A percentile compares a stretch with the other conserved stretches of the same genome.
phyloP scores from a whole-genome alignment of 345 rosid genomes.

The Salix purpurea region DNA sequence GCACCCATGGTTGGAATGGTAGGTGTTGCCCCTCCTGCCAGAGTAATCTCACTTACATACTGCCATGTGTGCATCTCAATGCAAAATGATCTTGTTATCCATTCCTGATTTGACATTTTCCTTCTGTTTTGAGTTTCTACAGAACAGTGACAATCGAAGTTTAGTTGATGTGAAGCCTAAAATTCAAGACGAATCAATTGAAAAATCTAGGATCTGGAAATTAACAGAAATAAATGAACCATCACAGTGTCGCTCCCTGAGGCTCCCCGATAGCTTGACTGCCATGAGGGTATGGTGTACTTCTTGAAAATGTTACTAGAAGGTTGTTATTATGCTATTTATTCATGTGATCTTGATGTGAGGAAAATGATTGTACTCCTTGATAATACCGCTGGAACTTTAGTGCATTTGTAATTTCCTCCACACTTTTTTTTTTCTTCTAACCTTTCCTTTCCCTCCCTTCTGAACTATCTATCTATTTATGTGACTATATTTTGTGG shows the following conservation, averaged over 20 bases:
- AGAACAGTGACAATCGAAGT: conserved; percentile 49
- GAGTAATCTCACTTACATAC: background rate
- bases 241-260: conserved; percentile 64
- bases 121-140: conserved; percentile 25
- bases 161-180: conserved; percentile 63
- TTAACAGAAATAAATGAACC: conserved; percentile 69
- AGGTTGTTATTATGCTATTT: background rate
- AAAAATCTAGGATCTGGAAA: conserved; percentile 63
- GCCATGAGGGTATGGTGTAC: conserved; percentile 50
- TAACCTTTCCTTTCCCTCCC: no score
- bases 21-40: conserved; percentile 14
- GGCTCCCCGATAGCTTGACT: conserved; percentile 54
- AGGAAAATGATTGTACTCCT: background rate
- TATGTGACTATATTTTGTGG: background rate
- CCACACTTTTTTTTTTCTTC: background rate
- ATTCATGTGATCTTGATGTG: background rate
- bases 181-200: conserved; percentile 53
- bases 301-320: background rate
- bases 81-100: background rate
- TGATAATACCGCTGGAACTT: background rate
- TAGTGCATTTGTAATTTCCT: background rate
- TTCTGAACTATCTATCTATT: background rate
- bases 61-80: background rate
- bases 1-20: conserved; percentile 60
- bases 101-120: background rate